A percentile compares a stretch with the other conserved stretches of the same genome.
Conservation (phyloP, 352 stramenopile species). For the Aphanomyces stellatus region DNA sequence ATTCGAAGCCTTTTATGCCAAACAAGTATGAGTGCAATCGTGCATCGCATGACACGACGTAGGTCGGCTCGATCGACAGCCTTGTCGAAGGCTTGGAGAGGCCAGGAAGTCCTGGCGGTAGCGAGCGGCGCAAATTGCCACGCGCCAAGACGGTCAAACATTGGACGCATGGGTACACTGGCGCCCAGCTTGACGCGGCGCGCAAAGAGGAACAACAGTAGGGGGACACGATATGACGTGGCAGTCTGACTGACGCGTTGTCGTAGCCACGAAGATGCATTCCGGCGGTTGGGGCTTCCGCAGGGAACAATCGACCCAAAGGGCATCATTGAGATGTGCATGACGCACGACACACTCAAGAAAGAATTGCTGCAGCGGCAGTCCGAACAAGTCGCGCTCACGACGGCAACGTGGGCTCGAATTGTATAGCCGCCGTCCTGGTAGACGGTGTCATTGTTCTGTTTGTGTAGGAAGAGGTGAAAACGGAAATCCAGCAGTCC, state of each 20-base stretch:
- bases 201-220: conserved; percentile 15
- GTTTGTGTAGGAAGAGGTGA: conserved; percentile 34
- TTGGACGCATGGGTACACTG: neutral
- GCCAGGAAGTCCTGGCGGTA: neutral
- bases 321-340: conserved; percentile 56
- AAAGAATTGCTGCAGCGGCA: conserved; percentile 60
- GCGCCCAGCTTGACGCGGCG: neutral
- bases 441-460: neutral
- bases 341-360: conserved; percentile 57
- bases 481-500: conserved; percentile 46
- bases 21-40: no score
- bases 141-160: neutral
- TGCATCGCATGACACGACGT: no score
- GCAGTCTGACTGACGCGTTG: neutral
- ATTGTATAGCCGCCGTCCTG: conserved; percentile 35
- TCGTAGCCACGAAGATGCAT: conserved; percentile 29
- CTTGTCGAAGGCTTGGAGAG: no score
- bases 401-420: conserved; percentile 38
- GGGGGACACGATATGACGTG: neutral
- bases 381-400: conserved; percentile 44
- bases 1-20: conserved; percentile 79
- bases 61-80: no score
- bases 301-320: conserved; percentile 47
- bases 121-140: neutral
- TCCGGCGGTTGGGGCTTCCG: conserved; percentile 51